phyloP scores from a whole-genome alignment of 306 rosid species.

The Datisca glomerata region DNA sequence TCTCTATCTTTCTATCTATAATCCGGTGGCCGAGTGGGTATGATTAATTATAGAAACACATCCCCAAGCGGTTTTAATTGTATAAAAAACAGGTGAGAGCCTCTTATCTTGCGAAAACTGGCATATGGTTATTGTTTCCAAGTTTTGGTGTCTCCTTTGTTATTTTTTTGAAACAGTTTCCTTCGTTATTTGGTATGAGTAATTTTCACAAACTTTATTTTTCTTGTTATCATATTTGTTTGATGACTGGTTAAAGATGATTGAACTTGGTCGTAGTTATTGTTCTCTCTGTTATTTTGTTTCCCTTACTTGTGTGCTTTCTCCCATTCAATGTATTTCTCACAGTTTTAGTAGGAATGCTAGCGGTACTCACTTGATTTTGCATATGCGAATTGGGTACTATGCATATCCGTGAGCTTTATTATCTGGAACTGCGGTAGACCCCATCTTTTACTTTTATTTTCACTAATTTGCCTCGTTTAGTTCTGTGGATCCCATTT shows the following conservation, averaged over 20 bases:
- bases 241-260: no score
- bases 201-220: no score
- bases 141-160: slow-evolving; percentile 9
- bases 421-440: slow-evolving; percentile 8
- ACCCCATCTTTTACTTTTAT: slow-evolving; percentile 7
- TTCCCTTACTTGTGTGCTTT: no score
- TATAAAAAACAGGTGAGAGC: slow-evolving; percentile 19
- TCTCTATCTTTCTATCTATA: slow-evolving; percentile 10
- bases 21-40: slow-evolving; percentile 19
- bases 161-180: slow-evolving; percentile 4
- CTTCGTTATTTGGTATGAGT: no score
- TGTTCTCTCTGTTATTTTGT: no score
- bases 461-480: slow-evolving; percentile 6
- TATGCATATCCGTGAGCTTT: no score
- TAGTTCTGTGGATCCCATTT: slow-evolving; percentile 14
- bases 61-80: slow-evolving; percentile 12
- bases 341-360: no score
- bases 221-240: no score
- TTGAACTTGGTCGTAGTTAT: no score
- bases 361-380: no score
- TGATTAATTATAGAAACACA: slow-evolving; percentile 9
- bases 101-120: neutral
- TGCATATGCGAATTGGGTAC: no score
- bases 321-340: no score
- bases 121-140: slow-evolving; percentile 10